Base-by-base conservation (phyloP, 805 yeast genomes). In the Helenozyma rhizophorensis region DNA sequence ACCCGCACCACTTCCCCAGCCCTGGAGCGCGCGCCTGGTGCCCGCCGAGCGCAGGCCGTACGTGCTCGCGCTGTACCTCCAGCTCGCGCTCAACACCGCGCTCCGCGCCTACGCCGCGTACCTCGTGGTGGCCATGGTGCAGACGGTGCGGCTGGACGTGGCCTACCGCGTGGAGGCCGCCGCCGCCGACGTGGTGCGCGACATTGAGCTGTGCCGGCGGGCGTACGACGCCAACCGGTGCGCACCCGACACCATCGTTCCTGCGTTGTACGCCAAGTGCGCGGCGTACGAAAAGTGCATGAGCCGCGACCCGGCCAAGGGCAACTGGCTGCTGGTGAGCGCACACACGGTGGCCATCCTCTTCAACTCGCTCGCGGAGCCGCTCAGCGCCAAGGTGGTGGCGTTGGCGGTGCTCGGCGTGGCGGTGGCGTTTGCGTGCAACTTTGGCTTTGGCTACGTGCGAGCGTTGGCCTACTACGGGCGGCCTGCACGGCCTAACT, bases 371-470 rank as follows among this genome's bases (percentile, higher is more conserved):
- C 62, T 83, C 34, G 64, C 82, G 13, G 85, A 82, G 42, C 88
- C 87, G 0, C 66, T 83, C 27, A 80, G 85, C 3, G 57, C 70
- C 40, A 78, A 80, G 50, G 74, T 82, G 13, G 62, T 78, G 27
- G 21, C 66, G 4, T 66, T 78, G 3, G 48, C 74, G 9, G 42
- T 67, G 8, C 58, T 69, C 9, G 45, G 67, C 1, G 59, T 68
- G n/a, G 59, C 75, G 60, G 50, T 72, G 13, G 38, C 44, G 3
- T 82, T 80, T 50, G 63, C 72, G 4, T 71, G 79, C 17, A 83
- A 83, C 50, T 77, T 82, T 41, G 55, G 75, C 3, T 74, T 79
- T 51, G 89, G 89, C 1, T 83, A 77, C 42, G 60, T 80, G 4
- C 60, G 86, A 34, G 87, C 76, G 5, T 68, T 62, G 43, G 54